Conservation (phyloP, 768 basidiomycete genomes). For the Trametes elegans region DNA sequence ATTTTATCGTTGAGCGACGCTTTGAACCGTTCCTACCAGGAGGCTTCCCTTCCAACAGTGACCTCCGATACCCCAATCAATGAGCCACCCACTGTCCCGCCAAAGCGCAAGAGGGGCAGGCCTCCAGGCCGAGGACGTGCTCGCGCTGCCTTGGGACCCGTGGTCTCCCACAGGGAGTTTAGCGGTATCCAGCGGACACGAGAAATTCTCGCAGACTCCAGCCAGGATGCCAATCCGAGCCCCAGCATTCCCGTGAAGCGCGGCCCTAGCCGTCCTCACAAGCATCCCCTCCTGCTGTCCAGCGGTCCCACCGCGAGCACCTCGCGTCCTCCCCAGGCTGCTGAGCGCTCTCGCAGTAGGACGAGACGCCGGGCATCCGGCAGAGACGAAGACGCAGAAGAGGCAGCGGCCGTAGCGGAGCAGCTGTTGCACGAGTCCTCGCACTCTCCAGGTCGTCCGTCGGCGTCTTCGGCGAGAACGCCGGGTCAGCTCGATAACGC, state of each 20-base stretch:
- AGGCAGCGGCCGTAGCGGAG: neutral
- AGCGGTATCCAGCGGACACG: no score
- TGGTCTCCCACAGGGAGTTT: neutral
- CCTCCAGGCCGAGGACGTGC: neutral
- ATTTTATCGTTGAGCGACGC: constrained; percentile 1
- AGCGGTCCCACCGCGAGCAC: neutral
- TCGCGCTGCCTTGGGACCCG: neutral
- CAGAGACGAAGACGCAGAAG: neutral
- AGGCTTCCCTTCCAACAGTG: neutral
- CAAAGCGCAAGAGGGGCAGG: constrained; percentile 1
- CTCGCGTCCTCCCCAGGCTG: neutral
- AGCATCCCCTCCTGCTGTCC: neutral
- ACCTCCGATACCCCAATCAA: neutral
- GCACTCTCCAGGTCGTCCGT: neutral
- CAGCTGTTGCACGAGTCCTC: neutral
- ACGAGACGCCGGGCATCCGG: neutral
- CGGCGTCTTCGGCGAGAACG: neutral
- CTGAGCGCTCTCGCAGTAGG: neutral
- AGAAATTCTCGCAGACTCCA: neutral
- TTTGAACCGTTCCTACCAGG: constrained; percentile 1
- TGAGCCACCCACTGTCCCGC: neutral
- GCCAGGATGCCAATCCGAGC: neutral
- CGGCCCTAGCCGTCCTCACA: constrained; percentile 8
- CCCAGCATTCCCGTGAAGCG: neutral
- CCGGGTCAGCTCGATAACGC: neutral